Evolutionary conservation across 345 rosid genomes (phyloP).

Genomic region (Acer saccharum): DNA sequence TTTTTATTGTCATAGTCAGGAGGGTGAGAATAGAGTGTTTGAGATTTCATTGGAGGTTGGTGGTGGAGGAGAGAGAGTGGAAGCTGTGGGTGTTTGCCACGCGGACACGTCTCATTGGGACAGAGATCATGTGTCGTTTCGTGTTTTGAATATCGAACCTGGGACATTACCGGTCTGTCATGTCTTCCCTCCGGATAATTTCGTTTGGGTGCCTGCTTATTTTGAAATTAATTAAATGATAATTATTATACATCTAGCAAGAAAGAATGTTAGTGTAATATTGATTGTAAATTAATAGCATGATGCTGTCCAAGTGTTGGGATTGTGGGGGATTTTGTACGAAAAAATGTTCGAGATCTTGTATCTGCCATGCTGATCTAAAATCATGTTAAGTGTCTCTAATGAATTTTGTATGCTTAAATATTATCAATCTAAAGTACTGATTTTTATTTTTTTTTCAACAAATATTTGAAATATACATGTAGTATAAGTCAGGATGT

Average conservation of each 20-base stretch:
- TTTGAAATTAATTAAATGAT: no score
- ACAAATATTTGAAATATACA: no score
- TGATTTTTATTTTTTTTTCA: no score
- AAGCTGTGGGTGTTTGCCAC: slow-evolving; percentile 67
- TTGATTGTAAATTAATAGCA: no score
- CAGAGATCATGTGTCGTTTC: slow-evolving; percentile 58
- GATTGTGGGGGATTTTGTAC: no score
- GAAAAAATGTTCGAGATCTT: no score
- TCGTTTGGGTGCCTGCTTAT: slow-evolving; percentile 55
- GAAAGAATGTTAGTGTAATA: no score
- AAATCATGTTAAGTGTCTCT: background rate
- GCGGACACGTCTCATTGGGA: slow-evolving; percentile 83
- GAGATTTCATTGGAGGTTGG: slow-evolving; percentile 39
- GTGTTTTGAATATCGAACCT: slow-evolving; percentile 49
- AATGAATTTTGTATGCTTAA: background rate
- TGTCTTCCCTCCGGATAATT: slow-evolving; percentile 58
- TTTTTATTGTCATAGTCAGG: slow-evolving; percentile 68
- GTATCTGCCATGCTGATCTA: background rate
- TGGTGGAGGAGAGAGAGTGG: slow-evolving; percentile 58
- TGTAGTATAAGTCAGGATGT: no score
- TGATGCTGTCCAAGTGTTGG: no score
- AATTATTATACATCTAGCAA: no score
- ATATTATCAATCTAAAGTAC: background rate
- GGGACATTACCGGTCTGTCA: slow-evolving; percentile 74
- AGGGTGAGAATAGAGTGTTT: slow-evolving; percentile 39